Conservation (phyloP, 208 protist genomes). For the Leishmania amazonensis region DNA sequence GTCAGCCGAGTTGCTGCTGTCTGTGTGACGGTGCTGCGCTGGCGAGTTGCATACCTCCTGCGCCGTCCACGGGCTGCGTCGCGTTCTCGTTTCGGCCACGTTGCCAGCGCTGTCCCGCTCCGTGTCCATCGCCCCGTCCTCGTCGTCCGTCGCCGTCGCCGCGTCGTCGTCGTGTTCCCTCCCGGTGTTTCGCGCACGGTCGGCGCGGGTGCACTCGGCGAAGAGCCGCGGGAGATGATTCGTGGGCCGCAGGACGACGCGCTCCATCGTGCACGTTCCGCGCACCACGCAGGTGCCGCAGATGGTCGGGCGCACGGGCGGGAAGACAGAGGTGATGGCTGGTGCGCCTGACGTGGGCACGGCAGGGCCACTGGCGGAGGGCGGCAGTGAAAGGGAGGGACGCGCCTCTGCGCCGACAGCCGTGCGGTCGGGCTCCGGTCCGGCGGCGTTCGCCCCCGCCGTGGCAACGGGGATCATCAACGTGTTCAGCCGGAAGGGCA, state of each 20-base stretch:
- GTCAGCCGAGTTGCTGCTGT: neutral
- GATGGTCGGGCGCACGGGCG: conserved; percentile 12
- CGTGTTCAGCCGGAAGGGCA: conserved; percentile 16
- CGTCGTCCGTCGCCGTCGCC: neutral
- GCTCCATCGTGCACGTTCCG: conserved; percentile 25
- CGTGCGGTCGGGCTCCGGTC: neutral
- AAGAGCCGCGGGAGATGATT: neutral
- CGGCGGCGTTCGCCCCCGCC: neutral
- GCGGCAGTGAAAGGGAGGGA: neutral
- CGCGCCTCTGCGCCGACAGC: neutral
- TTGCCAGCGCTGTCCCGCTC: neutral
- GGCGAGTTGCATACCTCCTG: neutral
- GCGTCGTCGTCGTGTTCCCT: neutral
- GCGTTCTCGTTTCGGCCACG: neutral
- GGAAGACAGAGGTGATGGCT: neutral
- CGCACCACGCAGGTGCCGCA: conserved; percentile 22
- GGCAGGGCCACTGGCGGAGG: neutral
- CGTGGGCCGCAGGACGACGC: conserved; percentile 21
- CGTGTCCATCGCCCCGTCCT: conserved; percentile 1
- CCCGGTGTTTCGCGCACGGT: neutral
- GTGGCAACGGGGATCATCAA: neutral
- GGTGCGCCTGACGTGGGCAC: neutral
- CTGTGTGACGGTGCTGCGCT: neutral
- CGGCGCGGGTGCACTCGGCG: neutral
- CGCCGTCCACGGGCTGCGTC: neutral